A percentile compares a stretch with the other conserved stretches of the same genome.
Evolutionary conservation across 371 early-diverging fungal genomes (phyloP).

Genomic region (Rhizopus delemar): DNA sequence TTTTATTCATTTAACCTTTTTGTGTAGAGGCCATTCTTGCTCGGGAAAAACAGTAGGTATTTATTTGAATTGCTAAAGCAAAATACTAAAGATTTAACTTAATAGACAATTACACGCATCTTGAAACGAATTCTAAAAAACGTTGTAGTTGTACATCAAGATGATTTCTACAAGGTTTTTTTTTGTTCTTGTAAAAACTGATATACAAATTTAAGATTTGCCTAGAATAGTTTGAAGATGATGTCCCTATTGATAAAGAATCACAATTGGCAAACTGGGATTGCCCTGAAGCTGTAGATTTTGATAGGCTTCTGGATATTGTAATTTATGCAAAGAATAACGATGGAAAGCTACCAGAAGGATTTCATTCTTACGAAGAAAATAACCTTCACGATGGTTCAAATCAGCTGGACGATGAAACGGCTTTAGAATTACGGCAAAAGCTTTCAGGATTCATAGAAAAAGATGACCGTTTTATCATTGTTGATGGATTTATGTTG

Average conservation of each 20-base stretch:
- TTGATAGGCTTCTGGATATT: constrained; percentile 43
- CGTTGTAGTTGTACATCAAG: constrained; percentile 75
- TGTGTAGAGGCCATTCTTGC: constrained; percentile 60
- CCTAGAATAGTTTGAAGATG: constrained; percentile 48
- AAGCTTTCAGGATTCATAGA: constrained; percentile 6
- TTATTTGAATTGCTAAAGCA: not conserved
- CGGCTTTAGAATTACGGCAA: constrained; percentile 5
- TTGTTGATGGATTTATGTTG: constrained; percentile 87
- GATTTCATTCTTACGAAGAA: constrained; percentile 49
- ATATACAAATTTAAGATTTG: not conserved
- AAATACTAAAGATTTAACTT: not conserved
- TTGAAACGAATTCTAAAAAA: constrained; percentile 62
- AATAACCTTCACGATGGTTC: constrained; percentile 54
- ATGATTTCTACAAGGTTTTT: constrained; percentile 75
- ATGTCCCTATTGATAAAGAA: constrained; percentile 67
- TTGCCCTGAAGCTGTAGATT: constrained; percentile 78
- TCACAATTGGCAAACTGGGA: constrained; percentile 83
- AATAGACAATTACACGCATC: constrained; percentile 64
- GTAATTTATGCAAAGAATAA: constrained; percentile 43
- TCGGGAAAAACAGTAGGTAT: constrained; percentile 64
- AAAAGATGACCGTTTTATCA: constrained; percentile 43
- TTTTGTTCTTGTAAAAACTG: not conserved
- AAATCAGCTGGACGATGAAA: constrained; percentile 1
- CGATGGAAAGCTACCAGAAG: constrained; percentile 41
- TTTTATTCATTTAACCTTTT: no score